These are phyloP conservation scores for Penicillium sp. DNA, from an alignment of 2,329 filamentous ascomycete genomes.

Conservation along the genomic window DNA sequence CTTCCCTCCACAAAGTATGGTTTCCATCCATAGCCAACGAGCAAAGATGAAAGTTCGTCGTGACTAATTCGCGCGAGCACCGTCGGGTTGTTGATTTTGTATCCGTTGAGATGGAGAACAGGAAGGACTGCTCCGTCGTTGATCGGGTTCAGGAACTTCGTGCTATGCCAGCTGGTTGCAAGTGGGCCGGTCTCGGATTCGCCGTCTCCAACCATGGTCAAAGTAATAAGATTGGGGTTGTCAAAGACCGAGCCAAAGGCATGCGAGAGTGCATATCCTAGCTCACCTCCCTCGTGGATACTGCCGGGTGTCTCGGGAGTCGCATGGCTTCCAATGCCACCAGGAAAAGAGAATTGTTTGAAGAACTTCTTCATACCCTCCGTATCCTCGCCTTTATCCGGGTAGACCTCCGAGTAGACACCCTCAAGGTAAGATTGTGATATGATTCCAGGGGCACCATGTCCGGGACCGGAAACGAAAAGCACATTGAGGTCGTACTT, in stretches of 20 bases:
- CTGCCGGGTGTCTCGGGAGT: conserved; percentile 76
- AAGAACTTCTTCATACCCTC: conserved; percentile 73
- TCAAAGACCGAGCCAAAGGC: conserved; percentile 76
- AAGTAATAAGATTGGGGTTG: conserved; percentile 68
- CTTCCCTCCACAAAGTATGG: conserved; percentile 78
- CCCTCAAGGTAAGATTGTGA: conserved; percentile 76
- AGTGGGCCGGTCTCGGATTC: conserved; percentile 79
- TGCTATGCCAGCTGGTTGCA: conserved; percentile 78
- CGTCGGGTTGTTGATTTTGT: conserved; percentile 82
- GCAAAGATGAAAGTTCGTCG: conserved; percentile 67
- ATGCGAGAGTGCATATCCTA: conserved; percentile 78
- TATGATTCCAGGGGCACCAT: conserved; percentile 72
- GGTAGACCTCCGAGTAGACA: conserved; percentile 74
- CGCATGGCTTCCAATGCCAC: conserved; percentile 73
- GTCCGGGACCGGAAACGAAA: conserved; percentile 74
- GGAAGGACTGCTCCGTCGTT: conserved; percentile 75
- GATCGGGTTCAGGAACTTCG: conserved; percentile 77
- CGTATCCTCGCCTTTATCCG: conserved; percentile 66
- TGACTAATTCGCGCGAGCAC: conserved; percentile 71
- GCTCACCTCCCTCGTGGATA: conserved; percentile 75
- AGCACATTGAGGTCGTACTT: conserved; percentile 72
- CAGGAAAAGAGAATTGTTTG: conserved; percentile 80
- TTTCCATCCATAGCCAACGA: conserved; percentile 73
- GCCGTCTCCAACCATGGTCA: conserved; percentile 77
- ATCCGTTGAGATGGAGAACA: conserved; percentile 75